A percentile compares a stretch with the other conserved stretches of the same genome.
phyloP scores from a whole-genome alignment of 768 basidiomycete species.

The Tremella mesenterica region DNA sequence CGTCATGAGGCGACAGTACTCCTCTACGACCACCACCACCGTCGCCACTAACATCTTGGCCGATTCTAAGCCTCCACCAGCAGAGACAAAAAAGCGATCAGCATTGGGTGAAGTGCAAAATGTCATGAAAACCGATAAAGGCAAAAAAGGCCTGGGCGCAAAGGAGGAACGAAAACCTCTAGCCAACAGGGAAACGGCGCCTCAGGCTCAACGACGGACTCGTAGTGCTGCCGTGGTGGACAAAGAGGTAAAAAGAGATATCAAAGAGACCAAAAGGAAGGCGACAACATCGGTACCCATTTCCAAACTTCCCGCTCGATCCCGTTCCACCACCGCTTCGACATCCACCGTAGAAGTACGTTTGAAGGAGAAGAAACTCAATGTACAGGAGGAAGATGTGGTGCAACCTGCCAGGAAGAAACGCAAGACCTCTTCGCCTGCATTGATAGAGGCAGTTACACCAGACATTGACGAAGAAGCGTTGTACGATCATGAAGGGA shows the following conservation, averaged over 20 bases:
- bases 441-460: conserved; percentile 49
- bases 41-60: conserved; percentile 1
- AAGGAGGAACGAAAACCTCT: conserved; percentile 18
- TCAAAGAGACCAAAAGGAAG: background rate
- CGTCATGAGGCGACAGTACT: conserved; percentile 23
- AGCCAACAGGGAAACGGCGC: conserved; percentile 2
- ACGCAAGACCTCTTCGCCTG: conserved; percentile 30
- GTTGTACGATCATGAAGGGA: conserved; percentile 50
- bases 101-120: conserved; percentile 38
- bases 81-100: conserved; percentile 14
- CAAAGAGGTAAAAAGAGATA: background rate
- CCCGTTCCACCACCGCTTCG: conserved; percentile 29
- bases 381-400: conserved; percentile 7
- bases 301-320: background rate
- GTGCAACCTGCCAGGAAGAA: conserved; percentile 24
- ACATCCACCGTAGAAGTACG: conserved; percentile 12
- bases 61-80: background rate
- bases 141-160: background rate
- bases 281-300: background rate
- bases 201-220: conserved; percentile 3
- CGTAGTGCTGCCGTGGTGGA: background rate
- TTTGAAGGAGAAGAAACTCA: conserved; percentile 19
- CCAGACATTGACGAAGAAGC: conserved; percentile 48
- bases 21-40: conserved; percentile 12
- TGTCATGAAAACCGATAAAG: conserved; percentile 17